Base-by-base conservation (phyloP, 345 rosid genomes). In the Acer saccharum region DNA sequence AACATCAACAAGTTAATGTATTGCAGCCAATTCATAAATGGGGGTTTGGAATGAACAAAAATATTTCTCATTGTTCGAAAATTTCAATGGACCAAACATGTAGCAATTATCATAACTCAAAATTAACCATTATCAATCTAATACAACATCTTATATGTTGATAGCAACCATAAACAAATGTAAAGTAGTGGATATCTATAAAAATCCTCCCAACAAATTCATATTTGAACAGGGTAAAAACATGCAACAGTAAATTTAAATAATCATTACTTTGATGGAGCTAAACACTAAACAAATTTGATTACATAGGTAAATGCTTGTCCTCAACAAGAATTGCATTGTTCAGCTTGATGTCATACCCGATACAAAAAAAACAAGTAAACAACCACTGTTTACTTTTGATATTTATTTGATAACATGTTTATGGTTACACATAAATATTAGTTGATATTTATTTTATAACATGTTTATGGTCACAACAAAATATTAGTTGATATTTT, bases 321-420 rank as follows among this genome's bases (percentile, higher is more conserved):
- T 97, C 98, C 77, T 97, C 99, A 0, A 97, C 97, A 54, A 97
- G 94, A 82, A 96, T 96, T 16, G 99, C 98, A 85, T 96, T 82
- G 93, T 94, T 92, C 84, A 90, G 83, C 88, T 86, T 88, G 88
- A 96, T 68, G 39, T 88, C 97, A 72, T 92, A 96, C 78, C 98
- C 92, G 90, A 76, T 25, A 76, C 6, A 72, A 29, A 29, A 29
- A 29, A 7, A 32, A 39, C 29, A 2, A 29, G 1, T 2, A 2
- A 29, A 29, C 25, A 23, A 20, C 4, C 71, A 68, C 20, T n/a
- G 52, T 41, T 41, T 68, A 91, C 98, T 88, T 94, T 14, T 83
- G 25, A 2, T 29, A 29, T 29, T 29, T 29, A 29, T 29, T 29
- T 29, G 0, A 29, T 29, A 29, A 2, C 3, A 29, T 29, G 32